phyloP scores from a whole-genome alignment of 768 basidiomycete species.

The Amanita rubescens region DNA sequence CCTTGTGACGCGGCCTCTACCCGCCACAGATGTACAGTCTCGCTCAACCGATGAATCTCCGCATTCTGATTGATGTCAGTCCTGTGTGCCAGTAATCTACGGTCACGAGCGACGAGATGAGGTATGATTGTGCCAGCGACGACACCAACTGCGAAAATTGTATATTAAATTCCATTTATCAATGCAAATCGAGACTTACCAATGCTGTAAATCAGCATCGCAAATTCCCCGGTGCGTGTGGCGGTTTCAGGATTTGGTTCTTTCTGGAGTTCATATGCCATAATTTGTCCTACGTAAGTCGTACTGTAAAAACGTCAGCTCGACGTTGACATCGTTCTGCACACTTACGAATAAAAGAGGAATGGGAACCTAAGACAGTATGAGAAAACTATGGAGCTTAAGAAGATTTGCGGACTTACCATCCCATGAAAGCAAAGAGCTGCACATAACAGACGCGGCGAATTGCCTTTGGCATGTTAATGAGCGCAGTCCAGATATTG shows the following conservation, averaged over 20 bases:
- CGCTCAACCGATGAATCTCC: constrained; percentile 62
- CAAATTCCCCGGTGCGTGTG: constrained; percentile 78
- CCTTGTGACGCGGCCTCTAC: constrained; percentile 75
- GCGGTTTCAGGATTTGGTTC: constrained; percentile 84
- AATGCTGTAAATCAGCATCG: constrained; percentile 85
- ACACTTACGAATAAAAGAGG: constrained; percentile 77
- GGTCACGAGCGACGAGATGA: constrained; percentile 73
- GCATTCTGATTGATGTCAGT: constrained; percentile 69
- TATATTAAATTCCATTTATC: not conserved
- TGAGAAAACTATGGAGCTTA: not conserved
- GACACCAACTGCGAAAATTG: constrained; percentile 68
- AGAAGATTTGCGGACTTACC: constrained; percentile 37
- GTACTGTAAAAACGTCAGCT: constrained; percentile 42
- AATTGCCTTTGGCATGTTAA: constrained; percentile 76
- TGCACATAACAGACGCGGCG: constrained; percentile 90
- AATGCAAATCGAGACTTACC: constrained; percentile 38
- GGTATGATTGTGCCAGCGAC: constrained; percentile 77
- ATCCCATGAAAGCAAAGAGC: constrained; percentile 95
- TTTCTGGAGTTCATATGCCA: constrained; percentile 67
- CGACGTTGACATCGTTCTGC: not conserved
- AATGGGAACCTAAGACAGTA: constrained; percentile 73
- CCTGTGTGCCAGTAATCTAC: constrained; percentile 65
- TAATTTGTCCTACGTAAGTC: constrained; percentile 89
- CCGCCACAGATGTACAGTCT: constrained; percentile 74
- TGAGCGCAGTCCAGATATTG: constrained; percentile 69